Evolutionary conservation across 176 grass and related monocot genomes (phyloP).

Genomic region (Neostapfia colusana): DNA sequence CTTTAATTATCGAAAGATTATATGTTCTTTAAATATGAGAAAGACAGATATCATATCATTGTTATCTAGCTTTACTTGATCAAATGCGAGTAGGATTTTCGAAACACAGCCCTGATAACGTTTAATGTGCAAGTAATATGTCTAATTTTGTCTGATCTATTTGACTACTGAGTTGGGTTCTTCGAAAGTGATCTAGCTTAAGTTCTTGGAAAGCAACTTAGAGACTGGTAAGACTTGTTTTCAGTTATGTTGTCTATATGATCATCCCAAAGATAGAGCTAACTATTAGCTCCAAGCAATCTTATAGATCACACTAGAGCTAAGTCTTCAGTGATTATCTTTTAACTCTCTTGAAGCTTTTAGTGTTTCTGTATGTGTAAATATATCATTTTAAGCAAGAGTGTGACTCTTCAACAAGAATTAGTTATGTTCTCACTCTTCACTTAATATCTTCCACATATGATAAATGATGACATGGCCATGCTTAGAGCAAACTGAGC

Average conservation of each 20-base stretch:
- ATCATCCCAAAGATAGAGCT: background rate
- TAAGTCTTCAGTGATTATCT: too few relatives aligned
- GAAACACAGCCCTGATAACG: background rate
- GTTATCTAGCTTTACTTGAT: background rate
- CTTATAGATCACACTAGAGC: too few relatives aligned
- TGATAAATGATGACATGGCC: too few relatives aligned
- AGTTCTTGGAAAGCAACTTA: background rate
- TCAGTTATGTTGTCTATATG: background rate
- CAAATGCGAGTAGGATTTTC: background rate
- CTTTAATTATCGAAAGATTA: background rate
- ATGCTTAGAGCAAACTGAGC: too few relatives aligned
- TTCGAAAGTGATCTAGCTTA: background rate
- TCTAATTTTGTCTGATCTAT: background rate
- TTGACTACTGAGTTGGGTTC: background rate
- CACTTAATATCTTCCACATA: too few relatives aligned
- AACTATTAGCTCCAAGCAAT: too few relatives aligned
- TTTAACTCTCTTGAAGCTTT: too few relatives aligned
- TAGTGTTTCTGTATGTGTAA: too few relatives aligned
- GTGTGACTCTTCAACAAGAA: too few relatives aligned
- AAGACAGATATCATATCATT: background rate
- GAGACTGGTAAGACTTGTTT: background rate
- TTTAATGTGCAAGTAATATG: background rate
- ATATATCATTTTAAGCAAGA: too few relatives aligned
- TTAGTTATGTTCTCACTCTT: too few relatives aligned
- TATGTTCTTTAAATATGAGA: too few relatives aligned